Conservation (phyloP, 768 basidiomycete genomes). For the Daedalea quercina region DNA sequence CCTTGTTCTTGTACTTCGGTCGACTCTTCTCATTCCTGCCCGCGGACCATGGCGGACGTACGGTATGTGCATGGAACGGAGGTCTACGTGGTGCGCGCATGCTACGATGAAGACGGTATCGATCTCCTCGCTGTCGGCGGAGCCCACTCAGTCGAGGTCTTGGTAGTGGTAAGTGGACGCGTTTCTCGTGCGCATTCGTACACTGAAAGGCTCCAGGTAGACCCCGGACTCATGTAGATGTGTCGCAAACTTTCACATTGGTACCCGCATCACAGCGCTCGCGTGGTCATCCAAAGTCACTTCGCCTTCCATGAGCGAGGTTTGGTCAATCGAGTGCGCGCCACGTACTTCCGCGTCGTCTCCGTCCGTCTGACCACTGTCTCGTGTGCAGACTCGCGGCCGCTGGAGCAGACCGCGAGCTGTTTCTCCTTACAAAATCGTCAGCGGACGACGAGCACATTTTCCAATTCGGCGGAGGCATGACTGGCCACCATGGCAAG, state of each 20-base stretch:
- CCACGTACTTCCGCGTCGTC: too few relatives aligned
- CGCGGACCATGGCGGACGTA: constrained; percentile 43
- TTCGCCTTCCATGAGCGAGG: constrained; percentile 57
- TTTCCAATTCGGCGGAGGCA: constrained; percentile 71
- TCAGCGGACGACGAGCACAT: constrained; percentile 41
- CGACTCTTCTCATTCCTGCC: not conserved
- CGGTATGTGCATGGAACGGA: constrained; percentile 52
- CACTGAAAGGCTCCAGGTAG: constrained; percentile 27
- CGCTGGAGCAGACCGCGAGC: constrained; percentile 61
- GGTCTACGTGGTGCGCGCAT: constrained; percentile 58
- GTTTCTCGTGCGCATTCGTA: constrained; percentile 4
- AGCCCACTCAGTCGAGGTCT: constrained; percentile 63
- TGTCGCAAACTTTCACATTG: constrained; percentile 70
- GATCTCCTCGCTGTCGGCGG: constrained; percentile 73
- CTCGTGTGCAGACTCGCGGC: constrained; percentile 49
- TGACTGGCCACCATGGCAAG: constrained; percentile 75
- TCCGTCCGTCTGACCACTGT: constrained; percentile 4
- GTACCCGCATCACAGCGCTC: constrained; percentile 61
- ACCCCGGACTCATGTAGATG: constrained; percentile 34
- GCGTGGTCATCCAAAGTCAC: constrained; percentile 71
- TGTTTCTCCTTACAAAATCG: constrained; percentile 62
- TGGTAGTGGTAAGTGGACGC: constrained; percentile 47
- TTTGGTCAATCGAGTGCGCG: constrained; percentile 67
- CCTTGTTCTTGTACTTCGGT: not conserved
- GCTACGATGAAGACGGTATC: constrained; percentile 51